Percentiles rank a stretch among this genome's conserved stretches.
phyloP scores from a whole-genome alignment of 768 basidiomycete genomes.

The Pulveroboletus sp. region DNA sequence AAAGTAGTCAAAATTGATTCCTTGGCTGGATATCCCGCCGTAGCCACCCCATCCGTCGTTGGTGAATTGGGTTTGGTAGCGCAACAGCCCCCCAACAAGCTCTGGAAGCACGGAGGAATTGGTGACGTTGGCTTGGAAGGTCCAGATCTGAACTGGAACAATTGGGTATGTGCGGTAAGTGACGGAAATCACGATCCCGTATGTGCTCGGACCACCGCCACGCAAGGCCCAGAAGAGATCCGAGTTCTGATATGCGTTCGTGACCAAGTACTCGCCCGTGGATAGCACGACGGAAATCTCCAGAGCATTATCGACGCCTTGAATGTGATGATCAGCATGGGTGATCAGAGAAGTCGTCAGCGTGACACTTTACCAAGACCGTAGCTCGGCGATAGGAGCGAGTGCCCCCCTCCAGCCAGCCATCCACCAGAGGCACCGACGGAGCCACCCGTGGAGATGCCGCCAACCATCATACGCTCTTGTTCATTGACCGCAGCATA shows the following conservation, averaged over 20 bases:
- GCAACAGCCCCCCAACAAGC: conserved; percentile 35
- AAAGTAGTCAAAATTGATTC: conserved; percentile 20
- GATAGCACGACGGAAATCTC: too few relatives aligned
- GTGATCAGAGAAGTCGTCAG: too few relatives aligned
- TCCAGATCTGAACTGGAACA: conserved; percentile 29
- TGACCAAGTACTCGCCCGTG: too few relatives aligned
- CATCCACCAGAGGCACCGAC: conserved; percentile 51
- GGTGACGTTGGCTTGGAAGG: conserved; percentile 16
- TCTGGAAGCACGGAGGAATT: conserved; percentile 25
- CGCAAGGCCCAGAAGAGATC: conserved; percentile 34
- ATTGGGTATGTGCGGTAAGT: conserved; percentile 43
- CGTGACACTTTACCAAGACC: conserved; percentile 37
- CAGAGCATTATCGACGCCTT: too few relatives aligned
- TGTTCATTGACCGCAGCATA: too few relatives aligned
- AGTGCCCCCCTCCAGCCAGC: conserved; percentile 42
- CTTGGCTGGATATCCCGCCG: not conserved
- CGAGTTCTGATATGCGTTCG: too few relatives aligned
- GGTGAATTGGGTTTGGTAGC: conserved; percentile 33
- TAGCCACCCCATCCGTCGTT: conserved; percentile 49
- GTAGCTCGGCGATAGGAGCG: conserved; percentile 1
- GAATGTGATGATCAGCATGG: too few relatives aligned
- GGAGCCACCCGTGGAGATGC: conserved; percentile 36
- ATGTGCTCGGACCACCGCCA: conserved; percentile 49
- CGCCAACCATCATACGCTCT: conserved; percentile 11
- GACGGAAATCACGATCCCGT: conserved; percentile 43